Percentiles rank a stretch among this genome's conserved stretches.
Evolutionary conservation across 352 stramenopile genomes (phyloP).

Genomic region (Globisporangium paroecandrum): DNA sequence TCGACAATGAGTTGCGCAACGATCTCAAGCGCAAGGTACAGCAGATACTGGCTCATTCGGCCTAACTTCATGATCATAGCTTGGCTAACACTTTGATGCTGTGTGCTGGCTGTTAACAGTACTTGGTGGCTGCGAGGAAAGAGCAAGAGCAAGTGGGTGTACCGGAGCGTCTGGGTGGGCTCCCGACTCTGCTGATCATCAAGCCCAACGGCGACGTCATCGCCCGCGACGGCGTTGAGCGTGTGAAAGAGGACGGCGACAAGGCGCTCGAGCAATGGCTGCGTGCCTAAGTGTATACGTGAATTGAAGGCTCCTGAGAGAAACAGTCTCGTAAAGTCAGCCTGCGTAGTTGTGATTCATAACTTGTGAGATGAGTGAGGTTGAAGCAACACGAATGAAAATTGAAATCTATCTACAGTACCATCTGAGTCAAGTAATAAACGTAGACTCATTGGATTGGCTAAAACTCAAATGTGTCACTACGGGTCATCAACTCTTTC

Average conservation of each 20-base stretch:
- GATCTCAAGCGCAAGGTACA: constrained; percentile 61
- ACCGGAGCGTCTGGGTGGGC: constrained; percentile 52
- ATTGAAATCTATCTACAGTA: too few species aligned
- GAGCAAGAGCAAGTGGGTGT: constrained; percentile 55
- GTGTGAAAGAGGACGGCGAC: constrained; percentile 42
- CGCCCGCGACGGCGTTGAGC: constrained; percentile 56
- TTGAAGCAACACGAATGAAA: not conserved
- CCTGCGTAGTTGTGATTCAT: not conserved
- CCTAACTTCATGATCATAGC: not conserved
- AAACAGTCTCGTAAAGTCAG: not conserved
- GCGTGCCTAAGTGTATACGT: not conserved
- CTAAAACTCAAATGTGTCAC: not conserved
- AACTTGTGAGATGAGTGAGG: not conserved
- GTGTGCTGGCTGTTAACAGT: constrained; percentile 17
- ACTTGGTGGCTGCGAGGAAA: constrained; percentile 61
- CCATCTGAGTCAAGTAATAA: not conserved
- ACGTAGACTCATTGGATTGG: not conserved
- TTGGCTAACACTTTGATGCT: not conserved
- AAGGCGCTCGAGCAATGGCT: constrained; percentile 43
- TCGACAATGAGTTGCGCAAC: constrained; percentile 51
- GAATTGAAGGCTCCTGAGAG: not conserved
- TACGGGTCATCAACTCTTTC: not conserved
- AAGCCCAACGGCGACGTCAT: constrained; percentile 55
- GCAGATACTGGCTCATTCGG: not conserved
- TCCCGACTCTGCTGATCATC: constrained; percentile 71